phyloP scores from a whole-genome alignment of 2,329 filamentous ascomycete species.

The Aspergillus nomiae region DNA sequence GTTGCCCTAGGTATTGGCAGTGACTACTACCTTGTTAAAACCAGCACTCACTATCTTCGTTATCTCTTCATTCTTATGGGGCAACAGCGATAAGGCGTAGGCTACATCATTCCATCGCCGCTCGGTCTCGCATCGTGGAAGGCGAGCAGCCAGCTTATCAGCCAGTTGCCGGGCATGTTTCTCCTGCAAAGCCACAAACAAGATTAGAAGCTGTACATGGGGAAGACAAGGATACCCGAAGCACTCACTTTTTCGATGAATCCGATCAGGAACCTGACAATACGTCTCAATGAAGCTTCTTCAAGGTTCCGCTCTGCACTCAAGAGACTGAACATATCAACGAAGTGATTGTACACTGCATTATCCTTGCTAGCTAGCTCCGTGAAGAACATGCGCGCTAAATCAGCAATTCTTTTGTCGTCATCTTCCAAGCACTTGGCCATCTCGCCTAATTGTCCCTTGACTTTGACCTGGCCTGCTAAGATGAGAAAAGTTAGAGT shows the following conservation, averaged over 20 bases:
- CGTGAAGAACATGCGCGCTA: constrained; percentile 97
- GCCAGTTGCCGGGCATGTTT: constrained; percentile 95
- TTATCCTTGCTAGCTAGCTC: constrained; percentile 98
- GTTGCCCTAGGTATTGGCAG: constrained; percentile 55
- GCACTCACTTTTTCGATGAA: constrained; percentile 89
- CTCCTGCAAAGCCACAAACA: constrained; percentile 61
- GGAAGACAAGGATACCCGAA: neutral
- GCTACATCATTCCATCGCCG: constrained; percentile 97
- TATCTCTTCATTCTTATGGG: constrained; percentile 64
- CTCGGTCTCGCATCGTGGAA: constrained; percentile 85
- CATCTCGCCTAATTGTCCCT: constrained; percentile 98
- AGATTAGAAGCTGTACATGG: neutral
- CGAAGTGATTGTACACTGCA: constrained; percentile 98
- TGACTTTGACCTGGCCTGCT: constrained; percentile 98
- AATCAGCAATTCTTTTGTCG: constrained; percentile 91
- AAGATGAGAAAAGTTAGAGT: constrained; percentile 96
- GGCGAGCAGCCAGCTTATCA: constrained; percentile 84
- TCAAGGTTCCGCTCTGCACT: constrained; percentile 78
- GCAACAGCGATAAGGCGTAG: constrained; percentile 83
- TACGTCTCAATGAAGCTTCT: constrained; percentile 81
- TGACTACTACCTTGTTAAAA: constrained; percentile 64
- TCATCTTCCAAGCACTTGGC: constrained; percentile 96
- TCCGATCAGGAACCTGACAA: constrained; percentile 88
- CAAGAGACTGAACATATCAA: constrained; percentile 96
- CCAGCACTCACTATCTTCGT: constrained; percentile 45